Evolutionary conservation across 108 stramenopile species (phyloP).

Genomic region (Bacterosira constricta): DNA sequence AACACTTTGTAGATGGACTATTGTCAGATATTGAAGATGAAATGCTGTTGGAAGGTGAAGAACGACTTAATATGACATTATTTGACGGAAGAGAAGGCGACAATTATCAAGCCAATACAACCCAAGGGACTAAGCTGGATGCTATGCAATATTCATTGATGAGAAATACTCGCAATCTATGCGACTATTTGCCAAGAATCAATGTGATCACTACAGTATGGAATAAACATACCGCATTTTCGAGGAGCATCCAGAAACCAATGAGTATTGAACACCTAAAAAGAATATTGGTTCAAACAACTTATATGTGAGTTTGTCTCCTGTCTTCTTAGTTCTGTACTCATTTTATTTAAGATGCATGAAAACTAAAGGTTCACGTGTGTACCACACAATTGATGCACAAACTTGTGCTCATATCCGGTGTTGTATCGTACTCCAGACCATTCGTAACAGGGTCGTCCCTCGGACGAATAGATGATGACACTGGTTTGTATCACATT

Average conservation of each 20-base stretch:
- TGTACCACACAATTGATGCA: too few species aligned
- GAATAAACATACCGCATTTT: slow-evolving; percentile 5
- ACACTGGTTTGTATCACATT: slow-evolving; percentile 22
- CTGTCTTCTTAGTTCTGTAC: not conserved
- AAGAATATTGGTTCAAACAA: slow-evolving; percentile 52
- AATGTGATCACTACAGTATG: slow-evolving; percentile 43
- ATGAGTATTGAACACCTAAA: slow-evolving; percentile 24
- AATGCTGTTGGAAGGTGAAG: not conserved
- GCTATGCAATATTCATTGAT: not conserved
- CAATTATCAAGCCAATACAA: not conserved
- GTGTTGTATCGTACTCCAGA: not conserved
- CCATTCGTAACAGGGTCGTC: slow-evolving; percentile 43
- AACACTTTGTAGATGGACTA: slow-evolving; percentile 59
- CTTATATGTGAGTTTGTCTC: slow-evolving; percentile 42
- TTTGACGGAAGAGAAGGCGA: not conserved
- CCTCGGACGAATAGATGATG: slow-evolving; percentile 23
- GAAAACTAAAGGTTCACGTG: not conserved
- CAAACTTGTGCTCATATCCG: too few species aligned
- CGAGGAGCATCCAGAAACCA: slow-evolving; percentile 32
- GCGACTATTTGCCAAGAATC: slow-evolving; percentile 15
- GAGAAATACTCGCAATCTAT: not conserved
- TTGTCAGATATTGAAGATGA: slow-evolving; percentile 22
- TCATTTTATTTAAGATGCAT: slow-evolving; percentile 4
- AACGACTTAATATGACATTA: not conserved
- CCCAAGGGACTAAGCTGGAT: not conserved